phyloP scores from a whole-genome alignment of 78 protist species.

The Protostelium mycophagum region DNA sequence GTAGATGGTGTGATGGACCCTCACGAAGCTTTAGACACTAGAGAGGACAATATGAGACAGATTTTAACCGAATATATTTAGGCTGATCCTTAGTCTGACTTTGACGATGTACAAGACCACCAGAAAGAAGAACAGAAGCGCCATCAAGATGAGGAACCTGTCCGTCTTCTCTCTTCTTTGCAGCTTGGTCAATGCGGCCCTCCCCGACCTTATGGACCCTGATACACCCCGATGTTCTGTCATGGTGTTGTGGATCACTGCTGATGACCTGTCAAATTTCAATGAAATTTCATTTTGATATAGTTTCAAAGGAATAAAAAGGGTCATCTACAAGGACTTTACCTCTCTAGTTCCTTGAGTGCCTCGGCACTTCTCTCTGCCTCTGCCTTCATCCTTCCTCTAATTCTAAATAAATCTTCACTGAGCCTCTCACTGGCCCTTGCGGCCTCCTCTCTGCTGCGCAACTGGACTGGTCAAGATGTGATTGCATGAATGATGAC shows the following conservation, averaged over 20 bases:
- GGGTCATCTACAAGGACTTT: no score
- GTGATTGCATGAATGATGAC: no score
- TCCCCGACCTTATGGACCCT: background rate
- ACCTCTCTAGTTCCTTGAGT: background rate
- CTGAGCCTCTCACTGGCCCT: background rate
- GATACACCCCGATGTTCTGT: background rate
- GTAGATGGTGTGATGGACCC: no score
- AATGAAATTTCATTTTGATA: no score
- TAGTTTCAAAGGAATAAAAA: no score
- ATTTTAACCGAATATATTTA: no score
- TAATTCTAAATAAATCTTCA: background rate
- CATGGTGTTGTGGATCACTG: background rate
- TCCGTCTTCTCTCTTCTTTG: background rate
- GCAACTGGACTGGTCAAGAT: no score
- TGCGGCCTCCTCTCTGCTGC: background rate
- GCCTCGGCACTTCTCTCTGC: background rate
- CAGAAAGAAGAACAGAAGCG: background rate
- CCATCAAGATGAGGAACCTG: background rate
- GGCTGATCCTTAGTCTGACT: background rate
- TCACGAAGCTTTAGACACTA: no score
- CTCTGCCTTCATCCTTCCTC: background rate
- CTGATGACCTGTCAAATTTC: background rate
- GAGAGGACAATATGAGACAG: no score
- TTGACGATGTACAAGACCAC: background rate
- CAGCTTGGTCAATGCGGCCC: background rate